Evolutionary conservation across 148 eudicot genomes (phyloP).

Genomic region (Pouteria glomerata): DNA sequence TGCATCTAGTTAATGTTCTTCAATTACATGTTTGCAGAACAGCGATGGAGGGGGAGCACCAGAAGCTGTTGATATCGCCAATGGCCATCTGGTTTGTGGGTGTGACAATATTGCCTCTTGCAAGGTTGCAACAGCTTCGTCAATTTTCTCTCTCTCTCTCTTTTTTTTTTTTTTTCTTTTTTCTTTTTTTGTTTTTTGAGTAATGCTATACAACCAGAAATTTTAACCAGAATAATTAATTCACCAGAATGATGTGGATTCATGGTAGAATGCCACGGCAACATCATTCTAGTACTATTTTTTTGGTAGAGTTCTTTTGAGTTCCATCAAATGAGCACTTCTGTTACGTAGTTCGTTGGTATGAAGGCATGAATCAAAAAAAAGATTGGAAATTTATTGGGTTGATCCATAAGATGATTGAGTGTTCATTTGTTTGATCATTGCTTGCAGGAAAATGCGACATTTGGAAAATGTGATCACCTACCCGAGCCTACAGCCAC

Average conservation of each 20-base stretch:
- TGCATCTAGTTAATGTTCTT: neutral
- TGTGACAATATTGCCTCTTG: constrained; percentile 56
- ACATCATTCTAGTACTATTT: too few species aligned
- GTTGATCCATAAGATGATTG: neutral
- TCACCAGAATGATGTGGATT: too few species aligned
- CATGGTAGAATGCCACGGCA: too few species aligned
- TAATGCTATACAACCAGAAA: too few species aligned
- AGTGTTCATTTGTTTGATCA: neutral
- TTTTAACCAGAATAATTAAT: too few species aligned
- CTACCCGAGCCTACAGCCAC: constrained; percentile 36
- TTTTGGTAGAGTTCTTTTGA: neutral
- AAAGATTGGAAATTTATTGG: neutral
- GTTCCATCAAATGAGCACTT: neutral
- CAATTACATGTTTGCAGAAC: constrained; percentile 44
- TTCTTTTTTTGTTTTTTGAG: too few species aligned
- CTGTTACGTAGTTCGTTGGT: neutral
- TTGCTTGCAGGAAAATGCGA: constrained; percentile 58
- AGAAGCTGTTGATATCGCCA: constrained; percentile 78
- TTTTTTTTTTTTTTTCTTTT: neutral
- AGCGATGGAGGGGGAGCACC: constrained; percentile 97
- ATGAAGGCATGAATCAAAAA: neutral
- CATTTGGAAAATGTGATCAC: constrained; percentile 60
- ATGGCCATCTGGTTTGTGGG: constrained; percentile 78
- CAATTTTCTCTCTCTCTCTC: neutral
- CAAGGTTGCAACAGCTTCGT: constrained; percentile 48